phyloP scores from a whole-genome alignment of 1,284 basidiomycete species.

The Boletus sp. region DNA sequence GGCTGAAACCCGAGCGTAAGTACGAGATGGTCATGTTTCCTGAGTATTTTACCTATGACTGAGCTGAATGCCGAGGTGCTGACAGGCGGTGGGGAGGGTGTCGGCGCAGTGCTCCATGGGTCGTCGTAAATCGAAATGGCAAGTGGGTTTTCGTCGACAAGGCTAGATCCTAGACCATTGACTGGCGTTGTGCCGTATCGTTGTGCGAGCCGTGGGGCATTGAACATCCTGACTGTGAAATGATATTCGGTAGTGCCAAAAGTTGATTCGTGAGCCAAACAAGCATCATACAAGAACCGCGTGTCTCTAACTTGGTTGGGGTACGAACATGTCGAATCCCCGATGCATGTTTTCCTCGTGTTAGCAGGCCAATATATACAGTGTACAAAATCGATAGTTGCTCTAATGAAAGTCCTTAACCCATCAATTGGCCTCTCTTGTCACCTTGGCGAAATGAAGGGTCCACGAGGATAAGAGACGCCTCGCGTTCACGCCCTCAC shows the following conservation, averaged over 20 bases:
- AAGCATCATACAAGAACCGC: slow-evolving; percentile 7
- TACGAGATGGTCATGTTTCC: background rate
- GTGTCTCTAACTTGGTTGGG: background rate
- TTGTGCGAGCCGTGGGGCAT: slow-evolving; percentile 71
- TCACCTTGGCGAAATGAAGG: slow-evolving; percentile 79
- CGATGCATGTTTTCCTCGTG: slow-evolving; percentile 6
- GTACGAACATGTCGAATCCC: slow-evolving; percentile 4
- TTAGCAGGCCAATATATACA: slow-evolving; percentile 28
- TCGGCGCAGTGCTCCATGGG: slow-evolving; percentile 85
- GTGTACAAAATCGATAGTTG: slow-evolving; percentile 25
- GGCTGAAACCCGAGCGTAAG: slow-evolving; percentile 44
- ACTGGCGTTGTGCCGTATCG: slow-evolving; percentile 61
- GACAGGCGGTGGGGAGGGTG: slow-evolving; percentile 68
- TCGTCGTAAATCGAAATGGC: slow-evolving; percentile 79
- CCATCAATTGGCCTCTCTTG: slow-evolving; percentile 41
- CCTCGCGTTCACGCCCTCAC: slow-evolving; percentile 72
- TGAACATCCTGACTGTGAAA: slow-evolving; percentile 60
- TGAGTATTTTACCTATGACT: slow-evolving; percentile 59
- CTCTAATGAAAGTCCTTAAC: slow-evolving; percentile 22
- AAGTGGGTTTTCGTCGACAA: slow-evolving; percentile 77
- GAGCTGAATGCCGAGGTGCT: slow-evolving; percentile 62
- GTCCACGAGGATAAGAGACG: slow-evolving; percentile 80
- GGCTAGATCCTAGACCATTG: slow-evolving; percentile 67
- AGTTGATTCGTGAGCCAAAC: slow-evolving; percentile 21
- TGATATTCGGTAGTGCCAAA: slow-evolving; percentile 16